Base-by-base conservation (phyloP, 2,329 filamentous ascomycete genomes). In the Ilyonectria robusta region DNA sequence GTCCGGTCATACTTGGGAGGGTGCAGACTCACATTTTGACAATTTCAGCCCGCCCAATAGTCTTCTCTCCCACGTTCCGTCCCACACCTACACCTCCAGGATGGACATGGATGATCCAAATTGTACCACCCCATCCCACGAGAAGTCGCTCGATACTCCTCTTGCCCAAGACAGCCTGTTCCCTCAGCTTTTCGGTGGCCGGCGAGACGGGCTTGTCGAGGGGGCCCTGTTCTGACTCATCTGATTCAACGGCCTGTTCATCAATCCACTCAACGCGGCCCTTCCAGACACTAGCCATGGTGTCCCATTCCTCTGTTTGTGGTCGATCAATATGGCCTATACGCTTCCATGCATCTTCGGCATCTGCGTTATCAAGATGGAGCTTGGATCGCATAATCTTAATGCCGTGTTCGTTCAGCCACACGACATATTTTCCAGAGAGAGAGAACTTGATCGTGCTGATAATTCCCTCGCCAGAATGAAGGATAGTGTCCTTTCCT, bases 271-370 rank as follows among this genome's bases (percentile, higher is more conserved):
- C 94, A 1, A 91, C 91, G 23, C 95, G 88, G 2, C 93, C 94
- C 82, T 95, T 97, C 95, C 96, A 98, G 4, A 98, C 94, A 53
- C 93, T 89, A 0, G 95, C 95, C 95, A 99, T 98, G 47, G 97
- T 94, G 72, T 98, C 94, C 94, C 96, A 98, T 62, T 92, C 91
- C 9, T 92, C 90, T 6, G 92, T 93, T 75, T 94, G 93, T 2
- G 96, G 96, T 48, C 94, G 89, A 77, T 97, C 94, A 67, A 97
- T 92, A 78, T 98, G 95, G 26, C 94, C 95, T 69, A 99, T 94
- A 10, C 95, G 89, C 80, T 96, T 97, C 97, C 97, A 99, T 2
- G 95, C 94, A 71, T 92, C 91, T 17, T 98, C 95, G 2, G 87
- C 84, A 76, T 97, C 92, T 13, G 87, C 87, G 69, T 85, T 90